Base-by-base conservation (phyloP, 2,329 filamentous ascomycete species). In the Verticillium alfalfae region DNA sequence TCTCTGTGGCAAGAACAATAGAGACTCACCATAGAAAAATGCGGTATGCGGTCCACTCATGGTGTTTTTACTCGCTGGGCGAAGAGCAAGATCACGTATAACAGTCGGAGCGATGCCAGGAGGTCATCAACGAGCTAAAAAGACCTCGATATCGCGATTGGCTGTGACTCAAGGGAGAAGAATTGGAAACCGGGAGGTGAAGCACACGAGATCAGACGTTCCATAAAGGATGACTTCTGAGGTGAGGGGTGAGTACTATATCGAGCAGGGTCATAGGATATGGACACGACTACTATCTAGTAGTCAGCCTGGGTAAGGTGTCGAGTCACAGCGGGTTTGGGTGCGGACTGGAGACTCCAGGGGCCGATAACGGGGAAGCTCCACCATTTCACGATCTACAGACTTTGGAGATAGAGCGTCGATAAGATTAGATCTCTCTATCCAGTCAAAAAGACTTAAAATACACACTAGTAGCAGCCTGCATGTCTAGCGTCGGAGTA, bases 21-120 rank as follows among this genome's bases (percentile, higher is more conserved):
- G 4, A 12, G 18, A 66, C 72, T 64, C 67, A 84, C 84, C 84
- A 62, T 87, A 87, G 70, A 87, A 86, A 70, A 87, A 87, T 31
- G 79, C 82, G 3, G 79, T 78, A 52, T 73, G 68, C 13, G 77
- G 72, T 34, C 76, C 77, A 59, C 75, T 78, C 77, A 79, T 57
- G 16, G 9, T 37, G 37, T 37, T 9, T 31, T 3, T 31, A 56
- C 16, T 4, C 16, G 31, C 9, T 22, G 31, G 16, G 10, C n/a
- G 45, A 7, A 37, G 36, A 37, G 36, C 36, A 37, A 2, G 4
- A 37, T 37, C 9, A 37, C 13, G 2, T 37, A 13, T 37, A 10
- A 37, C 26, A 31, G 26, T 31, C 26, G 26, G 5, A 31, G 26
- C 26, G 5, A 31, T 31, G 26, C 26, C 26, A 31, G 5, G 26